Base-by-base conservation (phyloP, 2,329 filamentous ascomycete species). In the Didymella sp. region DNA sequence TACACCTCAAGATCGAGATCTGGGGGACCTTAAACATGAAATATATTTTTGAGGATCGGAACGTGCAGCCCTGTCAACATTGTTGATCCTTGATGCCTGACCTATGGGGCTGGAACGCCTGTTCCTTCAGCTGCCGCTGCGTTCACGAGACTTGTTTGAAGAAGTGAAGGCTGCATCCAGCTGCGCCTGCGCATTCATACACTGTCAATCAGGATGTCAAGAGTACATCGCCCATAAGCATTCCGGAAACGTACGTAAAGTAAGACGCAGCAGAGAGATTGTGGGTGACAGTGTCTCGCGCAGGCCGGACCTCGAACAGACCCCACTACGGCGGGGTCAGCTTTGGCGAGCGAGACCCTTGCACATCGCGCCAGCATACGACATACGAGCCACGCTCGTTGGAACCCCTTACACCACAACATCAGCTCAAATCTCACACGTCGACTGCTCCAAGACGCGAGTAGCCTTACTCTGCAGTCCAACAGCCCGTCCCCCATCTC, bases 281-380 rank as follows among this genome's bases (percentile, higher is more conserved):
- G 15, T 31, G 12, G 15, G 13, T 31, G 28, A 31, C 28, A 31
- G 5, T 27, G n/a, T 37, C 6, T 37, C 33, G 33, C 33, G n/a
- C n/a, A 9, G n/a, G n/a, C 33, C 33, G 33, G 11, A 37, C n/a
- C 17, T 37, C 33, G 33, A 37, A 37, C 7, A 19, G 8, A 19
- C 54, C 43, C 54, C 49, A 52, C 38, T 13, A 47, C 33, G 33
- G 33, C 33, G 33, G 33, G 33, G 33, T 31, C 35, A 11, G 19
- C 31, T 35, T 17, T 38, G 45, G 38, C 46, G 33, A 47, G 9
- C 28, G 41, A 33, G 30, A 25, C 30, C n/a, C 41, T 17, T 24
- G 27, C 40, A 37, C 8, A 19, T 35, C 31, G 31, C n/a, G 15
- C 33, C 17, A 37, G 51, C 43, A 37, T 25, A 44, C 38, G 30